Conservation (phyloP, 495 filamentous ascomycete genomes). For the Talaromyces liani region DNA sequence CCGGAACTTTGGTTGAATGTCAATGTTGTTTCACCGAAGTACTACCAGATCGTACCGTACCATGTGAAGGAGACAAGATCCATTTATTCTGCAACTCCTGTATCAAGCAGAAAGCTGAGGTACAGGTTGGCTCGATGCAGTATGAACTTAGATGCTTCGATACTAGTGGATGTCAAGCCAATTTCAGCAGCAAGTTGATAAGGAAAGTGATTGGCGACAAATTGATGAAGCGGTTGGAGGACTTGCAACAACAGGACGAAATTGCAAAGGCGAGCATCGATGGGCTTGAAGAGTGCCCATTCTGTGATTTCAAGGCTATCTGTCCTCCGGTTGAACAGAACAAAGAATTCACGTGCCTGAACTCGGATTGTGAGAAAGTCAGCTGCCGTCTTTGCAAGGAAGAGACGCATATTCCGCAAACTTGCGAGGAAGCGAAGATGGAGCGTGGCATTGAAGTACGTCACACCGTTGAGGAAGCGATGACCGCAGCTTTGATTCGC, state of each 20-base stretch:
- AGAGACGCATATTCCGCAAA: slow-evolving; percentile 66
- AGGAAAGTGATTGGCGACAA: slow-evolving; percentile 51
- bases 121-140: slow-evolving; percentile 54
- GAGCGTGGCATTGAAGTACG: slow-evolving; percentile 52
- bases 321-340: slow-evolving; percentile 60
- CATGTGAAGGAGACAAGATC: slow-evolving; percentile 49
- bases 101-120: slow-evolving; percentile 54
- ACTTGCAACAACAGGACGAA: slow-evolving; percentile 60
- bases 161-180: slow-evolving; percentile 41
- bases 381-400: slow-evolving; percentile 70
- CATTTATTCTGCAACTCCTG: slow-evolving; percentile 71
- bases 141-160: slow-evolving; percentile 53
- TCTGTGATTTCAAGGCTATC: slow-evolving; percentile 74
- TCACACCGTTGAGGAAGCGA: slow-evolving; percentile 72
- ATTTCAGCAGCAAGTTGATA: slow-evolving; percentile 41
- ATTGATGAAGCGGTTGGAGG: slow-evolving; percentile 50
- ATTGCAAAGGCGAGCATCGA: slow-evolving; percentile 59
- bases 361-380: slow-evolving; percentile 53
- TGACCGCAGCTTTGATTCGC: slow-evolving; percentile 70
- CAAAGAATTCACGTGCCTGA: slow-evolving; percentile 67
- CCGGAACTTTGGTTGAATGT: slow-evolving; percentile 48
- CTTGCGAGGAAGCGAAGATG: slow-evolving; percentile 61
- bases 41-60: slow-evolving; percentile 56
- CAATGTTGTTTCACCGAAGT: slow-evolving; percentile 64
- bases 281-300: slow-evolving; percentile 65